These are phyloP conservation scores for Sphagnum tenellum DNA, from an alignment of 225 moss, liverwort and hornwort genomes.

Conservation along the genomic window DNA sequence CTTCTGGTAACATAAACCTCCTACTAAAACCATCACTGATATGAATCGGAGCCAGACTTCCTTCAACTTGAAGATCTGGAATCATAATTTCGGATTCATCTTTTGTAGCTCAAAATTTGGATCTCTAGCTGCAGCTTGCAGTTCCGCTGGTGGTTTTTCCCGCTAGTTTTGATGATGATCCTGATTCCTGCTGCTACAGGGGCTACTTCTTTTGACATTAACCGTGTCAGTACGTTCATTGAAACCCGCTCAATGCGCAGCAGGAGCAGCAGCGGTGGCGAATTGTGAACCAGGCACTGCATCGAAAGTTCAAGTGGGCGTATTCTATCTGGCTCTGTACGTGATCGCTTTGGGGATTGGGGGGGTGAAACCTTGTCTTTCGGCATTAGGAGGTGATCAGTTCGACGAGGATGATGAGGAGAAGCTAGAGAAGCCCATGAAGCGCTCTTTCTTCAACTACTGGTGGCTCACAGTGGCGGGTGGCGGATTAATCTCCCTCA, in stretches of 20 bases:
- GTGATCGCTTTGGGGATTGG: constrained; percentile 18
- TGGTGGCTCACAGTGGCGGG: constrained; percentile 15
- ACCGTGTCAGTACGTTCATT: constrained; percentile 17
- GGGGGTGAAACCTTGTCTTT: constrained; percentile 18
- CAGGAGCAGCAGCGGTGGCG: background rate
- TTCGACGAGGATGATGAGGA: constrained; percentile 22
- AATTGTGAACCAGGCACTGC: constrained; percentile 6
- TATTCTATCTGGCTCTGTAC: constrained; percentile 19
- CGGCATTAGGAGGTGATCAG: constrained; percentile 23
- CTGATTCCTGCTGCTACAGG: background rate
- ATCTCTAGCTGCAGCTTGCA: too few relatives aligned
- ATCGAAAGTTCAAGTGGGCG: constrained; percentile 5
- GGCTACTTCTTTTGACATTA: constrained; percentile 18
- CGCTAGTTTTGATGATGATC: too few relatives aligned
- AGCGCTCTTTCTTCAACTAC: constrained; percentile 29
- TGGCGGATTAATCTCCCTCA: constrained; percentile 11
- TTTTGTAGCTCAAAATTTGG: too few relatives aligned
- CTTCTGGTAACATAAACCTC: constrained; percentile 7
- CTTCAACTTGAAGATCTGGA: too few relatives aligned
- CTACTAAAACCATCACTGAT: too few relatives aligned
- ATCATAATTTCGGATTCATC: too few relatives aligned
- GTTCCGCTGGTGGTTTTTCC: too few relatives aligned
- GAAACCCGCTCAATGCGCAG: constrained; percentile 14
- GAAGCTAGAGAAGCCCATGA: constrained; percentile 12
- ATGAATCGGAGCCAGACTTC: too few relatives aligned